A percentile compares a stretch with the other conserved stretches of the same genome.
Conservation (phyloP, 805 yeast genomes). For the Pachysolen tannophilus region DNA sequence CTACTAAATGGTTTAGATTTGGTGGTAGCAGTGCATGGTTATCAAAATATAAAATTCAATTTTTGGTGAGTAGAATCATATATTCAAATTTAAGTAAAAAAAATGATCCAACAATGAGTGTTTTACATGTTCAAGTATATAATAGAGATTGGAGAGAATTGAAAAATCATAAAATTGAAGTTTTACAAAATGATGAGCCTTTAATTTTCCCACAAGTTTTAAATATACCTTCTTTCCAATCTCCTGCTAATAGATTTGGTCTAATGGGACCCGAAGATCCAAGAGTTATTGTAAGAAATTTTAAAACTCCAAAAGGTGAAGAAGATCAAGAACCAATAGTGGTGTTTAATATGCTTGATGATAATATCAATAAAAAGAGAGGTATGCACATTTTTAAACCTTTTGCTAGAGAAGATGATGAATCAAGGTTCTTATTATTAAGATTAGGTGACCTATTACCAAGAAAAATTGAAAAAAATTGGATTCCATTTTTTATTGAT, state of each 20-base stretch:
- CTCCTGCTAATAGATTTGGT: too few species aligned
- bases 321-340: conserved; percentile 39
- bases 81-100: conserved; percentile 20
- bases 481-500: conserved; percentile 32
- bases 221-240: conserved; percentile 6
- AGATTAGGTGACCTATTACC: conserved; percentile 17
- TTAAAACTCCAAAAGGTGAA: conserved; percentile 15
- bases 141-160: conserved; percentile 40
- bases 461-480: conserved; percentile 23
- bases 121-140: conserved; percentile 29
- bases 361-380: conserved; percentile 15
- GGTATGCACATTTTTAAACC: conserved; percentile 27
- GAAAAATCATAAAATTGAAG: conserved; percentile 3
- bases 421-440: conserved; percentile 11
- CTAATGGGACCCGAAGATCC: conserved; percentile 49
- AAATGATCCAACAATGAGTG: conserved; percentile 4
- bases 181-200: neutral
- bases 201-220: conserved; percentile 6
- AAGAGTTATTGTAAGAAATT: conserved; percentile 25
- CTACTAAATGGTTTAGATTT: conserved; percentile 33
- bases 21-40: conserved; percentile 48
- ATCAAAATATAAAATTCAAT: conserved; percentile 39
- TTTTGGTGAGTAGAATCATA: conserved; percentile 35
- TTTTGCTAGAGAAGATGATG: too few species aligned
- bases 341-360: conserved; percentile 27